Evolutionary conservation across 306 rosid genomes (phyloP).

Genomic region (Corylus heterophylla): DNA sequence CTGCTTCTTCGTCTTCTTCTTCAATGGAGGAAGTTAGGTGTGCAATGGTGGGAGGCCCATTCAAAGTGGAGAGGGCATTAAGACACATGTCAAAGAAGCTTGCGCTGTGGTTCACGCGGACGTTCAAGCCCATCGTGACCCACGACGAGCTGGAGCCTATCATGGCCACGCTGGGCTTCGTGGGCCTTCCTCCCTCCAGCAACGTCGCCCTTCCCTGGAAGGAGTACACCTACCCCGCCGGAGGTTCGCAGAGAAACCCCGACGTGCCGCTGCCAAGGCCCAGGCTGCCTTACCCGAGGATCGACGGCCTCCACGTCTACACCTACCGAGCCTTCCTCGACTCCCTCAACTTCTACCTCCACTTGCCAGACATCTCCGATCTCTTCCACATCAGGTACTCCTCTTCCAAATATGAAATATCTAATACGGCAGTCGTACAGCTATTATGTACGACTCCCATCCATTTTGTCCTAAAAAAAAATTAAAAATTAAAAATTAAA

Average conservation of each 20-base stretch:
- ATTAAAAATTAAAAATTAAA: too few relatives aligned
- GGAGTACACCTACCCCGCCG: constrained; percentile 42
- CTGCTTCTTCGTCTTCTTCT: too few relatives aligned
- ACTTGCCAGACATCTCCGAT: constrained; percentile 51
- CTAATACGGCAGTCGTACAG: too few relatives aligned
- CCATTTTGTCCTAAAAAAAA: too few relatives aligned
- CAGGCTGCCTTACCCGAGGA: constrained; percentile 49
- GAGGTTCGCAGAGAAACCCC: constrained; percentile 25
- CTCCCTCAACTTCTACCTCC: constrained; percentile 49
- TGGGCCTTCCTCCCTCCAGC: constrained; percentile 29
- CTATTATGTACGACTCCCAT: not conserved
- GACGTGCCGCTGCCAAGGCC: constrained; percentile 30
- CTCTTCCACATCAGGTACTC: constrained; percentile 40
- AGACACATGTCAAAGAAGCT: constrained; percentile 43
- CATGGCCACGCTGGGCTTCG: constrained; percentile 53
- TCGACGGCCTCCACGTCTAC: constrained; percentile 56
- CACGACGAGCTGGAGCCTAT: constrained; percentile 64
- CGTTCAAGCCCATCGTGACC: constrained; percentile 58
- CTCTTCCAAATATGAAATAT: not conserved
- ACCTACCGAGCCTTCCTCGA: constrained; percentile 52
- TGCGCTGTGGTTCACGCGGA: constrained; percentile 51
- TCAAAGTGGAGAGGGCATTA: constrained; percentile 38
- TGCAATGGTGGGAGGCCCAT: not conserved
- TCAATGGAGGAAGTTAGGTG: not conserved
- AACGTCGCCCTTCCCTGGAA: constrained; percentile 30